These are phyloP conservation scores for Hypoxylon intermedium DNA, from an alignment of 495 filamentous ascomycete species.

Conservation along the genomic window DNA sequence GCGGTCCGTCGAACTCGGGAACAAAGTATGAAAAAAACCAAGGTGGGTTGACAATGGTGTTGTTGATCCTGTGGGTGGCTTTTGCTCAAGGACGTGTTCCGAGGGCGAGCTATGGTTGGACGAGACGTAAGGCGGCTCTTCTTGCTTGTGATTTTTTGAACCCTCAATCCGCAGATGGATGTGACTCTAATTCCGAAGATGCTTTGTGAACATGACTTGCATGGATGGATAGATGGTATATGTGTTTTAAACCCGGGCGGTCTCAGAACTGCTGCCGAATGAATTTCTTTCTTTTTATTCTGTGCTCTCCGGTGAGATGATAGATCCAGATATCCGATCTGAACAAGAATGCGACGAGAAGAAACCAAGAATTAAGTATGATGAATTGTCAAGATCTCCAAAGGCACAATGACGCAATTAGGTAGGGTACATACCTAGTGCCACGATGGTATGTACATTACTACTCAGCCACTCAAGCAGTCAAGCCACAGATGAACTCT, in stretches of 20 bases:
- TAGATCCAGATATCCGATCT: too few species aligned
- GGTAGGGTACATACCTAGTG: too few species aligned
- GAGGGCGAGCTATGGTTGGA: constrained; percentile 41
- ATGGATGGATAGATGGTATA: background rate
- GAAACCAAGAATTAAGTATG: too few species aligned
- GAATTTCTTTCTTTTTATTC: background rate
- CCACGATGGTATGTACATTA: too few species aligned
- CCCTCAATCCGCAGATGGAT: too few species aligned
- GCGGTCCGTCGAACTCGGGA: constrained; percentile 5
- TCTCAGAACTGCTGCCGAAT: constrained; percentile 15
- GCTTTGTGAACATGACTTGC: too few species aligned
- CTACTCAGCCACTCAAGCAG: constrained; percentile 2
- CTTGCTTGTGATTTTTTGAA: too few species aligned
- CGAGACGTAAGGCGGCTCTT: constrained; percentile 25
- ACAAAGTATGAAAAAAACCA: constrained; percentile 19
- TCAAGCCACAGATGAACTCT: too few species aligned
- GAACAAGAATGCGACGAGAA: too few species aligned
- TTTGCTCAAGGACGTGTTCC: constrained; percentile 41
- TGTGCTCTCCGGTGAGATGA: background rate
- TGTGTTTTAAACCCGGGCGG: background rate
- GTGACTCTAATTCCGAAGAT: background rate
- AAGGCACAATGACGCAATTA: constrained; percentile 16
- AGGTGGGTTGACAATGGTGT: constrained; percentile 17
- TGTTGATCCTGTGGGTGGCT: constrained; percentile 39
- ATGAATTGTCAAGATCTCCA: too few species aligned